phyloP scores from a whole-genome alignment of 2,329 filamentous ascomycete genomes.

The Saccharata proteae region DNA sequence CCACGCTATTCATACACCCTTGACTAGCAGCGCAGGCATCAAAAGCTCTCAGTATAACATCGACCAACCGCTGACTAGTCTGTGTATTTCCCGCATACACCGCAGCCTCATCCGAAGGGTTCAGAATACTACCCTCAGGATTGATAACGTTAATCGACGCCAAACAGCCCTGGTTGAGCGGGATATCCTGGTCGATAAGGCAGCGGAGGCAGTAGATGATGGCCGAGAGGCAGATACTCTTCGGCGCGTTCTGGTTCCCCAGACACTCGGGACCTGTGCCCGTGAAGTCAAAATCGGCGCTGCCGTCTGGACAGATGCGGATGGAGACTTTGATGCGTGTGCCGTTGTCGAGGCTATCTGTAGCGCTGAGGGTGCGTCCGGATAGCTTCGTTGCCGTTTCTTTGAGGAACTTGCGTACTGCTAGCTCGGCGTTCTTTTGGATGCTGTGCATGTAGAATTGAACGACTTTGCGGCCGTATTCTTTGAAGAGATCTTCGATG shows the following conservation, averaged over 20 bases:
- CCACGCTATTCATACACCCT: slow-evolving; percentile 17
- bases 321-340: slow-evolving; percentile 9
- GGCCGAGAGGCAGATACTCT: slow-evolving; percentile 43
- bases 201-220: slow-evolving; percentile 29
- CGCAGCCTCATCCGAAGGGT: slow-evolving; percentile 21
- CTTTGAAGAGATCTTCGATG: slow-evolving; percentile 23
- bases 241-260: slow-evolving; percentile 12
- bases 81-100: slow-evolving; percentile 14
- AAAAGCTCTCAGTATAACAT: slow-evolving; percentile 14
- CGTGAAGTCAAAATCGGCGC: slow-evolving; percentile 10
- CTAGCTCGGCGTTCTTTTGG: slow-evolving; percentile 21
- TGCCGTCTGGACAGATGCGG: slow-evolving; percentile 7
- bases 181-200: slow-evolving; percentile 25
- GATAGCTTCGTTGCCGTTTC: no score
- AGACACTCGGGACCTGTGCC: slow-evolving; percentile 10
- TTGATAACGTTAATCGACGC: slow-evolving; percentile 23
- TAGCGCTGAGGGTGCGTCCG: no score
- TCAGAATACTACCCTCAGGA: slow-evolving; percentile 22
- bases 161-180: slow-evolving; percentile 30
- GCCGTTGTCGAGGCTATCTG: slow-evolving; percentile 11
- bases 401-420: slow-evolving; percentile 21
- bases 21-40: slow-evolving; percentile 10
- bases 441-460: slow-evolving; percentile 32
- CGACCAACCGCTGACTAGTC: slow-evolving; percentile 12
- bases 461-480: slow-evolving; percentile 22